These are phyloP conservation scores for Entamoeba moshkovskii DNA, from an alignment of 208 protist species.

Conservation along the genomic window DNA sequence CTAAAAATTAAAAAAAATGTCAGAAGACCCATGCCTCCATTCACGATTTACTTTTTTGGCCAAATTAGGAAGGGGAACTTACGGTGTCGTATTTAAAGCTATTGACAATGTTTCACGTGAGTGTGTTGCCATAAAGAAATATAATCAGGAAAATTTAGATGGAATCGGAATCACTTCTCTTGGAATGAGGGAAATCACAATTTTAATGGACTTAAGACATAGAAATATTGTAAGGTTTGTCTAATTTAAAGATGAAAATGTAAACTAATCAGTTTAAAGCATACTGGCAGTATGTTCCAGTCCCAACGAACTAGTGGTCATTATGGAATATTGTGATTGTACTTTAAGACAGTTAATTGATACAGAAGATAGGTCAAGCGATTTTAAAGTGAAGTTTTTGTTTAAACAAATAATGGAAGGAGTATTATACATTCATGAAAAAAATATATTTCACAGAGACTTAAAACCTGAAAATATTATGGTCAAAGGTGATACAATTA, in stretches of 20 bases:
- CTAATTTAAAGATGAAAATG: not conserved
- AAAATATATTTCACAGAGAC: conserved; percentile 73
- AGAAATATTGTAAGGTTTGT: not conserved
- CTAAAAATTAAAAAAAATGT: too few species aligned
- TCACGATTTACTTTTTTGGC: not conserved
- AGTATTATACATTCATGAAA: conserved; percentile 76
- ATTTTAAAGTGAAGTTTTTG: not conserved
- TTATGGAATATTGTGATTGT: not conserved
- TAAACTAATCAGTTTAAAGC: not conserved
- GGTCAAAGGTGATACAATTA: conserved; percentile 58
- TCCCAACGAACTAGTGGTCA: not conserved
- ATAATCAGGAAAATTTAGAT: not conserved
- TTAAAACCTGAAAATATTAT: conserved; percentile 93
- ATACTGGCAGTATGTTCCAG: not conserved
- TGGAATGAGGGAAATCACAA: not conserved
- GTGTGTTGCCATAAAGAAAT: not conserved
- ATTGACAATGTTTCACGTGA: not conserved
- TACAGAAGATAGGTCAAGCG: not conserved
- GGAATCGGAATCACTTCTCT: not conserved
- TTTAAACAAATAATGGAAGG: conserved; percentile 53
- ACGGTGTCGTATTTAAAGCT: not conserved
- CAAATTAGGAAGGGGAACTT: not conserved
- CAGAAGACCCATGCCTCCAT: too few species aligned
- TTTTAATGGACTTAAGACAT: not conserved
- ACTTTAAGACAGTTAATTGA: not conserved